These are phyloP conservation scores for Rubroboletus satanas DNA, from an alignment of 768 basidiomycete genomes.

Conservation along the genomic window DNA sequence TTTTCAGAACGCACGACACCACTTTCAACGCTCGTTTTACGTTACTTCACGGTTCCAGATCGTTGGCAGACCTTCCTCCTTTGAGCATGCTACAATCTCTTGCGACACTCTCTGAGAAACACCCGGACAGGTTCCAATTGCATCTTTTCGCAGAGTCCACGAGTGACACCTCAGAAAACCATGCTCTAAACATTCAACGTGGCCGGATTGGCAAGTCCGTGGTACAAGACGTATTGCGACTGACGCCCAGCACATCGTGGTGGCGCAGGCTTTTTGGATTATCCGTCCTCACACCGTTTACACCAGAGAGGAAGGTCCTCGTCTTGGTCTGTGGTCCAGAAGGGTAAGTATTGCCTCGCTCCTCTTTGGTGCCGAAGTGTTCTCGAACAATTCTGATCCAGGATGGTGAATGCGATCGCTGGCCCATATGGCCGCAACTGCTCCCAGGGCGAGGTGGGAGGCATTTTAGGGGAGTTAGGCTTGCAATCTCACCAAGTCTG, in stretches of 20 bases:
- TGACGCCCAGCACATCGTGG: constrained; percentile 27
- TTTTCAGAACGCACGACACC: constrained; percentile 37
- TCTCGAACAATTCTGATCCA: constrained; percentile 25
- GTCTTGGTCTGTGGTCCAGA: constrained; percentile 87
- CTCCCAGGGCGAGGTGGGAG: constrained; percentile 70
- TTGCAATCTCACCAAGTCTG: constrained; percentile 60
- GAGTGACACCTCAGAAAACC: constrained; percentile 17
- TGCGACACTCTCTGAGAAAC: constrained; percentile 38
- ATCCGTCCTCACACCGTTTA: constrained; percentile 1
- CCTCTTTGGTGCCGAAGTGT: background rate
- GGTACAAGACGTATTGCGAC: constrained; percentile 42
- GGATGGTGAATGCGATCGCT: constrained; percentile 73
- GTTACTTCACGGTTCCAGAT: constrained; percentile 66
- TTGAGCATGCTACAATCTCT: constrained; percentile 54
- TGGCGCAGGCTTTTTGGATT: constrained; percentile 27
- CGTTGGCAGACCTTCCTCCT: constrained; percentile 67
- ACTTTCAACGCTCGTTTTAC: constrained; percentile 54
- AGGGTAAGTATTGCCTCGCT: constrained; percentile 44
- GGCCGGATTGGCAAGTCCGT: constrained; percentile 55
- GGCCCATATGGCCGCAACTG: constrained; percentile 74
- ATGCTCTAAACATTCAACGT: constrained; percentile 30
- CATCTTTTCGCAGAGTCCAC: constrained; percentile 59
- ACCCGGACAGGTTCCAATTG: constrained; percentile 56
- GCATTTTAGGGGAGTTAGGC: constrained; percentile 62
- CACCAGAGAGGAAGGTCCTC: constrained; percentile 42